phyloP scores from a whole-genome alignment of 768 basidiomycete species.

The Cubamyces sp. region DNA sequence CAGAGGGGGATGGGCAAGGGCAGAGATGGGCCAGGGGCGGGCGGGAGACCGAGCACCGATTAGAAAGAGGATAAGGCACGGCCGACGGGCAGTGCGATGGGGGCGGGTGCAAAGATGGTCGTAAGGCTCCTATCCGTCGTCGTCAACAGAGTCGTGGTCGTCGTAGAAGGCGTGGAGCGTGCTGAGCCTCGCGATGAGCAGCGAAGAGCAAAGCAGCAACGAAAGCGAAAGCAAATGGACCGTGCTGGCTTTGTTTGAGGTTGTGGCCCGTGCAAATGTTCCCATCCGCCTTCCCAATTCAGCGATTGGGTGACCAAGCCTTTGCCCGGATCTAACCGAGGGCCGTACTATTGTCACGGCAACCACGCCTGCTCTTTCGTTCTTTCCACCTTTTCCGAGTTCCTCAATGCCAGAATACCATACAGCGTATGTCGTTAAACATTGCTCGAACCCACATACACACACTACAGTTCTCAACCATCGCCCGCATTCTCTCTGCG shows the following conservation, averaged over 20 bases:
- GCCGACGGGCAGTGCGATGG: slow-evolving; percentile 10
- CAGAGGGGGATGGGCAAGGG: not conserved
- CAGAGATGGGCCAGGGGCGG: not conserved
- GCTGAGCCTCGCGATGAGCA: not conserved
- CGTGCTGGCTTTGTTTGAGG: slow-evolving; percentile 20
- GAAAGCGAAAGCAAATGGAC: not conserved
- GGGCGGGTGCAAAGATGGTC: slow-evolving; percentile 1
- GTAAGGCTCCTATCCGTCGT: slow-evolving; percentile 3
- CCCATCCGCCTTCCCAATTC: slow-evolving; percentile 6
- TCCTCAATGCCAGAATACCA: not conserved
- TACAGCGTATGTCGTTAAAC: not conserved
- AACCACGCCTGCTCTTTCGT: slow-evolving; percentile 11
- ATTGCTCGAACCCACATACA: not conserved
- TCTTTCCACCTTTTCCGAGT: not conserved
- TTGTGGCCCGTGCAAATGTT: slow-evolving; percentile 16
- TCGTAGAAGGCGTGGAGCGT: slow-evolving; percentile 15
- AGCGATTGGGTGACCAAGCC: slow-evolving; percentile 10
- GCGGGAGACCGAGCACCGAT: slow-evolving; percentile 12
- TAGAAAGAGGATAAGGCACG: slow-evolving; percentile 13
- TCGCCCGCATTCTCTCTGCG: not conserved
- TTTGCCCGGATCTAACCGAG: slow-evolving; percentile 26
- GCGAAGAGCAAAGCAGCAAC: slow-evolving; percentile 1
- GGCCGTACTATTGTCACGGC: slow-evolving; percentile 25
- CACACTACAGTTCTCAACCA: not conserved
- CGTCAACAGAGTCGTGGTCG: slow-evolving; percentile 7